Conservation (phyloP, 2,329 filamentous ascomycete genomes). For the Arthrinium puccinioides region DNA sequence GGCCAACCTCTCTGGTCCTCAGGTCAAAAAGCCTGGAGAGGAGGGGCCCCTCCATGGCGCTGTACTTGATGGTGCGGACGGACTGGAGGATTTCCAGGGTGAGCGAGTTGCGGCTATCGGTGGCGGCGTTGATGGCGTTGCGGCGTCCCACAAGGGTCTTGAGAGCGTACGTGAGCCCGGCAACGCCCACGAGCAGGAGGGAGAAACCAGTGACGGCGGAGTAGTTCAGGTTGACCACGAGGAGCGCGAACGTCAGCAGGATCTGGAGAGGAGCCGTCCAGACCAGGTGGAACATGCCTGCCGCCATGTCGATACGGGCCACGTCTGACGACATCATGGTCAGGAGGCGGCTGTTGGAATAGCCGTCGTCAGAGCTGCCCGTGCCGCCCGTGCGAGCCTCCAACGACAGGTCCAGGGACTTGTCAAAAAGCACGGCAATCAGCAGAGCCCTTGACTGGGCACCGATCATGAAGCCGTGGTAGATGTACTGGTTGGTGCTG, state of each 20-base stretch:
- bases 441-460: background rate
- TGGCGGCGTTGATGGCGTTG: slow-evolving; percentile 81
- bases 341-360: background rate
- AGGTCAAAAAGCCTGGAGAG: slow-evolving; percentile 67
- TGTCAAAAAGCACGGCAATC: background rate
- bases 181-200: slow-evolving; percentile 70
- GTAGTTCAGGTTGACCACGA: slow-evolving; percentile 82
- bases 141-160: slow-evolving; percentile 68
- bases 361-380: slow-evolving; percentile 15
- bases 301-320: slow-evolving; percentile 73
- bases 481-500: background rate
- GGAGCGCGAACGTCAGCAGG: slow-evolving; percentile 68
- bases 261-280: slow-evolving; percentile 81
- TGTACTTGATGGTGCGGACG: slow-evolving; percentile 91
- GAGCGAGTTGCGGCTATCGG: slow-evolving; percentile 81
- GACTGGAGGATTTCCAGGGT: slow-evolving; percentile 92
- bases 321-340: background rate
- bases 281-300: slow-evolving; percentile 79
- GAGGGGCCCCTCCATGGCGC: slow-evolving; percentile 89
- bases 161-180: slow-evolving; percentile 69
- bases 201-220: slow-evolving; percentile 83
- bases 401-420: background rate
- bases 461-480: background rate
- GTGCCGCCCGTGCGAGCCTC: slow-evolving; percentile 25
- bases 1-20: slow-evolving; percentile 65